These are phyloP conservation scores for Boletus reticuloceps DNA, from an alignment of 768 basidiomycete species.

Conservation along the genomic window DNA sequence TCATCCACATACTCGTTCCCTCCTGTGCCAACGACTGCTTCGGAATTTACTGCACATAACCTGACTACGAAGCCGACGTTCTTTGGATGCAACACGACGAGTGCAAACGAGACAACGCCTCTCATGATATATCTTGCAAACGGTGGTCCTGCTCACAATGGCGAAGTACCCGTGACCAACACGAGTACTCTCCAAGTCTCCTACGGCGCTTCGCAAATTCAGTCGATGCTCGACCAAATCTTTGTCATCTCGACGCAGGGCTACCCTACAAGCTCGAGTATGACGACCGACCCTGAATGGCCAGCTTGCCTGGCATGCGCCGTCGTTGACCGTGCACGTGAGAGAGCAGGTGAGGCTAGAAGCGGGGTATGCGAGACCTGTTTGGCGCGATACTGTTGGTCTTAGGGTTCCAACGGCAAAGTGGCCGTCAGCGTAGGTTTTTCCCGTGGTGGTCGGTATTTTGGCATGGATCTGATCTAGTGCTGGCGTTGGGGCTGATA, in stretches of 20 bases:
- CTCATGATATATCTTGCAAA: slow-evolving; percentile 57
- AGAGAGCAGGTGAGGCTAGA: slow-evolving; percentile 19
- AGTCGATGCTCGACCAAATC: slow-evolving; percentile 46
- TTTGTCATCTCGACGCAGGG: slow-evolving; percentile 44
- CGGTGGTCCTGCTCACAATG: slow-evolving; percentile 42
- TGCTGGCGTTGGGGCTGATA: neutral
- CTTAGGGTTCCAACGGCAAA: neutral
- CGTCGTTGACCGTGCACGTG: slow-evolving; percentile 43
- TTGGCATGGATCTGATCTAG: slow-evolving; percentile 16
- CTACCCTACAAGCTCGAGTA: slow-evolving; percentile 23
- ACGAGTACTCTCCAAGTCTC: slow-evolving; percentile 37
- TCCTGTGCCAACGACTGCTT: slow-evolving; percentile 23
- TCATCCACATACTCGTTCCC: slow-evolving; percentile 34
- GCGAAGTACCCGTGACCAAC: slow-evolving; percentile 42
- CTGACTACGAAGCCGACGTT: slow-evolving; percentile 41
- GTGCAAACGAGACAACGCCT: slow-evolving; percentile 34
- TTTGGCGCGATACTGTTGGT: slow-evolving; percentile 34
- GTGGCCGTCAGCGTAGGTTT: neutral
- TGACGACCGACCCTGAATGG: slow-evolving; percentile 40
- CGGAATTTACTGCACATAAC: slow-evolving; percentile 34
- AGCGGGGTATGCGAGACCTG: slow-evolving; percentile 34
- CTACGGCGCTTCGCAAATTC: slow-evolving; percentile 37
- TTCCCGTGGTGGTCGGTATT: slow-evolving; percentile 8
- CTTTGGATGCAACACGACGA: slow-evolving; percentile 41
- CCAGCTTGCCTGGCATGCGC: slow-evolving; percentile 51